phyloP scores from a whole-genome alignment of 306 rosid genomes.

The Begonia masoniana region DNA sequence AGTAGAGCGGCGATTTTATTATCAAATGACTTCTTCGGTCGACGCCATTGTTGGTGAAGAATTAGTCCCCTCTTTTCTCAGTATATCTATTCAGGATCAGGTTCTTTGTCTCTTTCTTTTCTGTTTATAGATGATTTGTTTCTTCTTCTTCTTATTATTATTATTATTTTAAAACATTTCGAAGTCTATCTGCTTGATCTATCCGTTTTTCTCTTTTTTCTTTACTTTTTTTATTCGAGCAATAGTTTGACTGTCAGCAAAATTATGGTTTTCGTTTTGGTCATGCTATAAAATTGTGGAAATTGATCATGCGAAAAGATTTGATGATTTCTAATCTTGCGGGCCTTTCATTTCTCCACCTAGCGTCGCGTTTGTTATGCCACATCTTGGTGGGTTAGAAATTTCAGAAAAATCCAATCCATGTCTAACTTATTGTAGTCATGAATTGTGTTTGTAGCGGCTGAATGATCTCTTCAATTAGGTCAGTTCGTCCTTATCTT shows the following conservation, averaged over 20 bases:
- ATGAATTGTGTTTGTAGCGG: background rate
- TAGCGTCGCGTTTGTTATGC: too few relatives aligned
- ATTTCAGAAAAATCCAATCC: background rate
- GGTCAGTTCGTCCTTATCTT: background rate
- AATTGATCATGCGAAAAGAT: background rate
- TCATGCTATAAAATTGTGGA: background rate
- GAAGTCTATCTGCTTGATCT: background rate
- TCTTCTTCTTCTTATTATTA: background rate
- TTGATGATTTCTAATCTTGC: background rate
- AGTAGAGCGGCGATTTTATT: background rate
- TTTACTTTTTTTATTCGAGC: background rate
- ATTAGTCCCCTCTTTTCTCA: constrained; percentile 4
- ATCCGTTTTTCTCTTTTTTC: background rate
- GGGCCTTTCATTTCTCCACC: background rate
- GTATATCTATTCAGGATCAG: constrained; percentile 16
- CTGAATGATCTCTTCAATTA: background rate
- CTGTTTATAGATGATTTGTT: background rate
- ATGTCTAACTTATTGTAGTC: background rate
- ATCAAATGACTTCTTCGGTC: constrained; percentile 26
- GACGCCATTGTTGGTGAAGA: constrained; percentile 14
- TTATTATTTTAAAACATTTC: background rate
- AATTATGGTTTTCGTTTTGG: too few relatives aligned
- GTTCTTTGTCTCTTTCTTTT: constrained; percentile 11
- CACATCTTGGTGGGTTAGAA: too few relatives aligned
- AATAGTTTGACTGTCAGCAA: background rate